Conservation (phyloP, 192 early-diverging fungal genomes). For the Globomyces pollinis-pini region DNA sequence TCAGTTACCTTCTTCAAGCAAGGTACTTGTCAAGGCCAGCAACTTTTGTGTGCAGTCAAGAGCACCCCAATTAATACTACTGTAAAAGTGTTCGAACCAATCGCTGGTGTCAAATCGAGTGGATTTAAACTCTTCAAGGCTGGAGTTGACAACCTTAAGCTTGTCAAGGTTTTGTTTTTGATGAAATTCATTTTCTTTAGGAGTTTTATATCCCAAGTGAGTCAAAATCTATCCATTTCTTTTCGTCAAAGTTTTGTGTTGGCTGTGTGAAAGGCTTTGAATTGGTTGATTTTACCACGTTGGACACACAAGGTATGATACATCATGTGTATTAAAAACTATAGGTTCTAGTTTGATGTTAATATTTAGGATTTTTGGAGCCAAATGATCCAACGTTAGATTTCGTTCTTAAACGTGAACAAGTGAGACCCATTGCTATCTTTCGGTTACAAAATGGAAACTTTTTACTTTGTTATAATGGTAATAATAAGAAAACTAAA, state of each 20-base stretch:
- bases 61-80: conserved; percentile 64
- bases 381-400: conserved; percentile 69
- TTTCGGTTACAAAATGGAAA: conserved; percentile 70
- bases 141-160: conserved; percentile 4
- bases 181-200: too few relatives aligned
- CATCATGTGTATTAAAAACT: too few relatives aligned
- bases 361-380: conserved; percentile 79
- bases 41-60: conserved; percentile 60
- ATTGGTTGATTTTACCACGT: conserved; percentile 76
- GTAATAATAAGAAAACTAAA: conserved; percentile 42
- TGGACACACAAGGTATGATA: conserved; percentile 64
- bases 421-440: conserved; percentile 69
- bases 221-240: conserved; percentile 75
- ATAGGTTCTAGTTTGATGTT: too few relatives aligned
- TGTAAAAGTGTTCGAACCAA: conserved; percentile 69
- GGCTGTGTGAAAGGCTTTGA: conserved; percentile 91
- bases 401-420: conserved; percentile 73
- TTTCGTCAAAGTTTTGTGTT: conserved; percentile 78
- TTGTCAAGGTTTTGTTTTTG: conserved; percentile 22
- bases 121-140: background rate
- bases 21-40: conserved; percentile 46
- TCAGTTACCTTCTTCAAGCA: conserved; percentile 67
- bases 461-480: conserved; percentile 88
- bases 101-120: too few relatives aligned
- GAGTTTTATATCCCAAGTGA: conserved; percentile 93